Conservation (phyloP, 1,139 yeast species). For the Pneumocystis murina region DNA sequence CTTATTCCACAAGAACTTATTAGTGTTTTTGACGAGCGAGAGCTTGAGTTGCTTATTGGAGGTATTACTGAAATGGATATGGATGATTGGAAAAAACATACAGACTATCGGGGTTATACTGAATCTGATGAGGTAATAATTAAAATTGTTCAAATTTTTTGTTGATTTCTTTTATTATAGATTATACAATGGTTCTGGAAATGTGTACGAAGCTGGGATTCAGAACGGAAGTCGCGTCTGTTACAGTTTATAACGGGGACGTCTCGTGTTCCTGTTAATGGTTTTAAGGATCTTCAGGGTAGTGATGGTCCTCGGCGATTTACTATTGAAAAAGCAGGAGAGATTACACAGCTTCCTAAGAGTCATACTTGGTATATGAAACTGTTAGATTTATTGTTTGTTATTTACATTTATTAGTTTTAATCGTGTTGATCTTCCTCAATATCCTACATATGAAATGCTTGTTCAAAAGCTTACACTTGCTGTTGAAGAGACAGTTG, state of each 20-base stretch:
- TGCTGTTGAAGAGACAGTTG: conserved; percentile 89
- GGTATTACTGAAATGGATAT: conserved; percentile 96
- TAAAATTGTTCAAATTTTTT: conserved; percentile 80
- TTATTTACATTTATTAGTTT: conserved; percentile 65
- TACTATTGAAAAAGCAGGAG: conserved; percentile 96
- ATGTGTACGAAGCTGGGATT: conserved; percentile 79
- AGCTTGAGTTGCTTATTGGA: conserved; percentile 86
- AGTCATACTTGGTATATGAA: conserved; percentile 17
- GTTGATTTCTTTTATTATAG: background rate
- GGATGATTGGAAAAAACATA: conserved; percentile 97
- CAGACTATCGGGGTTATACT: conserved; percentile 94
- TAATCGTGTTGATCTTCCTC: conserved; percentile 84
- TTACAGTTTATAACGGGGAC: conserved; percentile 97
- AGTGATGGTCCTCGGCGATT: conserved; percentile 98
- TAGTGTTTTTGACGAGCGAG: conserved; percentile 94
- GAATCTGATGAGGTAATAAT: conserved; percentile 70
- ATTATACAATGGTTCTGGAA: conserved; percentile 12
- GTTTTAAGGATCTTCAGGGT: conserved; percentile 95
- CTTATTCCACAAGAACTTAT: conserved; percentile 92
- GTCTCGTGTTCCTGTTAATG: conserved; percentile 95
- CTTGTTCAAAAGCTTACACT: conserved; percentile 66
- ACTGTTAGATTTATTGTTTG: background rate
- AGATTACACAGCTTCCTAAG: conserved; percentile 80
- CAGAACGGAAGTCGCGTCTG: conserved; percentile 88
- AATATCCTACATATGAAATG: conserved; percentile 58